These are phyloP conservation scores for Trichoderma hamatum DNA, from an alignment of 2,329 filamentous ascomycete genomes.

Conservation along the genomic window DNA sequence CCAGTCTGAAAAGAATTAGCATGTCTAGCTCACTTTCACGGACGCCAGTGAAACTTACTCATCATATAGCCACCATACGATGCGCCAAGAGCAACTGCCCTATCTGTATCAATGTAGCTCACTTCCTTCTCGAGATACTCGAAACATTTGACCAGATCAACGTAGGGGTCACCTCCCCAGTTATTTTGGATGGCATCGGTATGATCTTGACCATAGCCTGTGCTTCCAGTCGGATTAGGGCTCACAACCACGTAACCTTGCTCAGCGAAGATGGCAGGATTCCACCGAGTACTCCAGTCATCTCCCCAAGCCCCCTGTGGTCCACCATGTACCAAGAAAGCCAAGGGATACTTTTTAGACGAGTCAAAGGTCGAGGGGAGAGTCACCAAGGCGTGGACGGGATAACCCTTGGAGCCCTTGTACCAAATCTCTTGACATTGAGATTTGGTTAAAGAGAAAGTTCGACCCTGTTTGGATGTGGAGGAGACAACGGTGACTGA, in stretches of 20 bases:
- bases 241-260: conserved; percentile 83
- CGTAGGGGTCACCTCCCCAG: conserved; percentile 85
- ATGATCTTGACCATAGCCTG: conserved; percentile 78
- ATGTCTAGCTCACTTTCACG: too few species aligned
- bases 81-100: conserved; percentile 74
- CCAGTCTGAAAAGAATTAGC: conserved; percentile 63
- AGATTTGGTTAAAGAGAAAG: conserved; percentile 64
- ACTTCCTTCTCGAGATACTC: conserved; percentile 71
- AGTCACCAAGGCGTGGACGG: conserved; percentile 70
- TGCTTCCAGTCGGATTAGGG: conserved; percentile 82
- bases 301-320: conserved; percentile 78
- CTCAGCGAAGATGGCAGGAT: conserved; percentile 82
- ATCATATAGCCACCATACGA: conserved; percentile 79
- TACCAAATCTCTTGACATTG: conserved; percentile 74
- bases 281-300: conserved; percentile 82
- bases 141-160: conserved; percentile 78
- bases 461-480: conserved; percentile 64
- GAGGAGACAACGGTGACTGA: conserved; percentile 59
- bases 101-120: conserved; percentile 67
- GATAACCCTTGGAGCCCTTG: conserved; percentile 63
- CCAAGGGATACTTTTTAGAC: conserved; percentile 74
- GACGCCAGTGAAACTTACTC: conserved; percentile 48
- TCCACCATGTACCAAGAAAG: conserved; percentile 81
- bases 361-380: conserved; percentile 69
- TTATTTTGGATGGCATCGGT: conserved; percentile 75